Percentiles rank a stretch among this genome's conserved stretches.
These are phyloP conservation scores for Mortierella sp. DNA, from an alignment of 371 early-diverging fungal species.

Conservation along the genomic window DNA sequence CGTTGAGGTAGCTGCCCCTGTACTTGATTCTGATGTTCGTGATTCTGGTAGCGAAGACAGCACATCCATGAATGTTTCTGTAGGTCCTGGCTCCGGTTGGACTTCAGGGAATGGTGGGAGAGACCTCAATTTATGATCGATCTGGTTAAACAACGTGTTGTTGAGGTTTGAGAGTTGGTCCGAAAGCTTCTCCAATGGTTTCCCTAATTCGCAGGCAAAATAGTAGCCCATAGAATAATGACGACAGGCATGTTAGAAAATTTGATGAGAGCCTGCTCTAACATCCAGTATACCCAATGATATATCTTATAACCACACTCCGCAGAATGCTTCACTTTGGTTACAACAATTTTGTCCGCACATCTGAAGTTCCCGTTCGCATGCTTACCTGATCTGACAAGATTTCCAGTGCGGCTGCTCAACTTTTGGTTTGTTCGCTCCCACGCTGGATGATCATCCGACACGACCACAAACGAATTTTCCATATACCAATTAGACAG, in stretches of 20 bases:
- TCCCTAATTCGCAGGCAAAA: slow-evolving; percentile 9
- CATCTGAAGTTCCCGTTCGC: no score
- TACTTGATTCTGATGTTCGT: background rate
- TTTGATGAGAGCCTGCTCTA: no score
- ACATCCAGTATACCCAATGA: no score
- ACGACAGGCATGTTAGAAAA: background rate
- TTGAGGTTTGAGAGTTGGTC: slow-evolving; percentile 31
- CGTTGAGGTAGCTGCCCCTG: slow-evolving; percentile 1
- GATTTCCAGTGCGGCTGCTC: slow-evolving; percentile 34
- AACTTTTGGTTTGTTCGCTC: slow-evolving; percentile 31
- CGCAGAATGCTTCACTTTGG: background rate
- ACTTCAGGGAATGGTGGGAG: slow-evolving; percentile 24
- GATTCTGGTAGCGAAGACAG: background rate
- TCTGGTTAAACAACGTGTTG: slow-evolving; percentile 31
- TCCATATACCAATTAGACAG: slow-evolving; percentile 45
- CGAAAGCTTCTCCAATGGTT: slow-evolving; percentile 31
- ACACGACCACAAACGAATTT: slow-evolving; percentile 42
- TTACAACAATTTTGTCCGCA: no score
- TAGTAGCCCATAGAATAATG: background rate
- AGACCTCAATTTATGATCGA: slow-evolving; percentile 22
- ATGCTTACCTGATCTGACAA: slow-evolving; percentile 42
- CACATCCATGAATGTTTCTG: slow-evolving; percentile 1
- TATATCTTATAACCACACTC: background rate
- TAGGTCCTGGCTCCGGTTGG: background rate
- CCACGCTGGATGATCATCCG: slow-evolving; percentile 50